Evolutionary conservation across 208 protist genomes (phyloP), one percentile per base, ranked within the genome.

Genomic region (Leishmania gerbilli): DNA sequence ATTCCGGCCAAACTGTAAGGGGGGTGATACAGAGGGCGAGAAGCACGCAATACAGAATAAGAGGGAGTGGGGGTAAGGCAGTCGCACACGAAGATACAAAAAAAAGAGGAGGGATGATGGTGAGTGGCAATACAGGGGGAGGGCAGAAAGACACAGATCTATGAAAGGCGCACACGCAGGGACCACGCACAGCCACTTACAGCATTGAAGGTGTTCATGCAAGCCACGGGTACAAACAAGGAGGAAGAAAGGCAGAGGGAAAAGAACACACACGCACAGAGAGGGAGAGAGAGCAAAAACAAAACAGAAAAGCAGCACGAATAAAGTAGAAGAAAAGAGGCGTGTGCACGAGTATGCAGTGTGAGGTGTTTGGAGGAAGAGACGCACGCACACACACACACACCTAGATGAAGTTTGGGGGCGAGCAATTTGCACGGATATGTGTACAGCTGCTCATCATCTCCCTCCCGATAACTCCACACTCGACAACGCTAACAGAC

Each of bases 51-150:
- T n/a, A 72, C 7, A 31, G 67, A 45, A n/a, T 17, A 69, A 79
- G 62, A 83, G 27, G 24, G 34, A 47, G 53, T 80, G 68, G 37
- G 45, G 71, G 60, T 56, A 83, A 82, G 60, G 15, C 60, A 77
- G 71, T 74, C 67, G 17, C 11, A 55, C 60, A 71, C 19, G 76
- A 68, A 34, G n/a, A 34, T 31, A 55, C 21, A 19, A n/a, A 51
- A 53, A 58, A 56, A 83, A 53, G 21, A 68, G 42, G 24, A 84
- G 42, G 8, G 40, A 45, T n/a, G 55, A 56, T 53, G 64, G 9
- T 78, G 34, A 69, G 62, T 5, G 62, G 62, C 31, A 34, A 21
- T 68, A 40, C 31, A 37, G 37, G 21, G 74, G n/a, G 40, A 56
- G 9, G 21, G 45, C 21, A 72, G 45, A 77, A 67, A 77, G n/a